Conservation (phyloP, 805 yeast genomes). For the Teunomyces stri region DNA sequence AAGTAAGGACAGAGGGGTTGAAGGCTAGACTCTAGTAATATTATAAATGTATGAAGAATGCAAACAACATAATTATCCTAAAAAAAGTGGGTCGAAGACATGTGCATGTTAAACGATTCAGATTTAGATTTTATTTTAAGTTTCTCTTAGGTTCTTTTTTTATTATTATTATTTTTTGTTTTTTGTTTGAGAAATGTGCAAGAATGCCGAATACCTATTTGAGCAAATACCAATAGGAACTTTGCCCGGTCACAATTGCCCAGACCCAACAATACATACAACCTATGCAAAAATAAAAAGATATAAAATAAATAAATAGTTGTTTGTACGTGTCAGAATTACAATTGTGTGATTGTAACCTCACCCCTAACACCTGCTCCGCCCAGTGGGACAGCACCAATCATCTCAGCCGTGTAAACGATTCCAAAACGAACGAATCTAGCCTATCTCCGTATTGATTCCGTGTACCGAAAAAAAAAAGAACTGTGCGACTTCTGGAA, state of each 20-base stretch:
- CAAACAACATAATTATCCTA: background rate
- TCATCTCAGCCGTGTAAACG: conserved; percentile 1
- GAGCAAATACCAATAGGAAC: background rate
- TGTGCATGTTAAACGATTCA: background rate
- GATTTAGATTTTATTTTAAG: background rate
- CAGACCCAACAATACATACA: background rate
- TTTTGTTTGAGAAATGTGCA: background rate
- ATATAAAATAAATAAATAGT: background rate
- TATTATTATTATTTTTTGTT: background rate
- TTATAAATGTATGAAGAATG: background rate
- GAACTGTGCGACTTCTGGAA: conserved; percentile 1
- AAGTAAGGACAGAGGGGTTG: conserved; percentile 28
- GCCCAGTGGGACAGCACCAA: background rate
- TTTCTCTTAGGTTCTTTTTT: background rate
- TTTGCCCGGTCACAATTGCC: background rate
- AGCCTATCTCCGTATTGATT: background rate
- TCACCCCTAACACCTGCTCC: background rate
- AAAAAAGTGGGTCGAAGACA: background rate
- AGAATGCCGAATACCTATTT: background rate
- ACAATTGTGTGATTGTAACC: background rate
- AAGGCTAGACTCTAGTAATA: conserved; percentile 4
- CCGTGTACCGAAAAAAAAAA: background rate
- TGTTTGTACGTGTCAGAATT: background rate
- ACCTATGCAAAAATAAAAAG: background rate
- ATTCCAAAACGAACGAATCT: background rate